Conservation (phyloP, 768 basidiomycete genomes). For the Tricholomella constricta region DNA sequence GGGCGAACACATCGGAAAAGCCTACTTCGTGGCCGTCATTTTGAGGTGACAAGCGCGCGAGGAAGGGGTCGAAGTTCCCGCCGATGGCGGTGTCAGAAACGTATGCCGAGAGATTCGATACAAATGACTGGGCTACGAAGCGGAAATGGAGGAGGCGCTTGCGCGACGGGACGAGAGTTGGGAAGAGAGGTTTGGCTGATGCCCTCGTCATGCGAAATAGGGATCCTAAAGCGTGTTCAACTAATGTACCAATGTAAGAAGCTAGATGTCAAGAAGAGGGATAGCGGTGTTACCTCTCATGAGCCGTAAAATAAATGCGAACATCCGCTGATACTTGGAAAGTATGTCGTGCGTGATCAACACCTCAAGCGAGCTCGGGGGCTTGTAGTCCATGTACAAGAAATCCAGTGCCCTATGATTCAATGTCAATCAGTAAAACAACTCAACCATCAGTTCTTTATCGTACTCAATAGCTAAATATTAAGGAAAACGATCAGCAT, state of each 20-base stretch:
- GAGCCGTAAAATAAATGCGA: conserved; percentile 76
- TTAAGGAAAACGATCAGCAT: conserved; percentile 2
- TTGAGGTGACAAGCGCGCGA: conserved; percentile 39
- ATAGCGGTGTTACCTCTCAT: conserved; percentile 60
- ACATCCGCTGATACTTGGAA: conserved; percentile 86
- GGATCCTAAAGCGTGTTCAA: conserved; percentile 66
- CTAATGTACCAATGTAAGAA: conserved; percentile 35
- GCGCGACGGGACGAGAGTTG: conserved; percentile 53
- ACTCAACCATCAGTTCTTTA: neutral
- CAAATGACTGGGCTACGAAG: conserved; percentile 72
- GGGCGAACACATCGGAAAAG: conserved; percentile 75
- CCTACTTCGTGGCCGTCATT: conserved; percentile 7
- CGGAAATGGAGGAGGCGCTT: conserved; percentile 67
- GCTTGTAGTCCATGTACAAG: conserved; percentile 86
- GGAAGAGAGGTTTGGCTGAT: conserved; percentile 51
- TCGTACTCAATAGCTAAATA: conserved; percentile 51
- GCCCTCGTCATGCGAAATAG: conserved; percentile 64
- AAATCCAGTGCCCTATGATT: conserved; percentile 78
- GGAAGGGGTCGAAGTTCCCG: conserved; percentile 73
- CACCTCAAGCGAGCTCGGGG: conserved; percentile 75
- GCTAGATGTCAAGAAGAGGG: neutral
- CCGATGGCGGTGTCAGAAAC: conserved; percentile 82
- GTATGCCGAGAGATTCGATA: conserved; percentile 67
- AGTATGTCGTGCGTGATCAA: conserved; percentile 71
- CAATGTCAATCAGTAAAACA: conserved; percentile 11